Base-by-base conservation (phyloP, 768 basidiomycete species). In the Multifurca ochricompacta region DNA sequence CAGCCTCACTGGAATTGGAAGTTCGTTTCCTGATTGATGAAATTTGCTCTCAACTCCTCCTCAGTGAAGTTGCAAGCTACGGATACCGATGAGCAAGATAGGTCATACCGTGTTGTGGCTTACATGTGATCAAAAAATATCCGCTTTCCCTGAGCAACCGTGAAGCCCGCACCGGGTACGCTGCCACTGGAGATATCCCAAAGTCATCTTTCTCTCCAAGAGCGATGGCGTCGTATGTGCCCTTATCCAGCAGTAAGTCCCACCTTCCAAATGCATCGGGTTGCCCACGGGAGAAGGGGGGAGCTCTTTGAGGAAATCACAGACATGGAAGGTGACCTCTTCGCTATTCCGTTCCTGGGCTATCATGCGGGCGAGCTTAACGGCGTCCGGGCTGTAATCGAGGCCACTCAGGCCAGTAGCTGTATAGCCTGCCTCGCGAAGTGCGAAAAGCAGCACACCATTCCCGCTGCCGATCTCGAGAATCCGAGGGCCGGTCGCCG, bases 191-290 rank as follows among this genome's bases (percentile, higher is more conserved):
- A 1, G 76, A 71, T 37, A 61, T 65, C 19, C 83, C 86, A 34
- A 66, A 61, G 5, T 69, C 73, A 37, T 83, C 80, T 63, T 79
- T 82, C 51, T 75, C 73, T 46, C 77, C 83, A 35, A 92, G 69
- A 0, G 87, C 85, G 46, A 91, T 90, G 5, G 90, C 88, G 63
- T 92, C 90, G 63, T 81, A 89, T 0, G 90, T 92, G n/a, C 90
- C 90, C 66, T 92, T 92, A 68, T 92, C 90, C 52, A 91, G 64
- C 14, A 91, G 64, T 6, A 91, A 68, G 63, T 90, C 85, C 89
- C 89, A 92, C 31, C 60, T 61, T 42, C 65, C 69, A 9, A 64
- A 55, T 3, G 60, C 55, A 31, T 59, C 56, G 51, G 37, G 35
- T 14, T 37, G 47, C 16, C 60, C 59, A 34, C 51, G n/a, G 25